Base-by-base conservation (phyloP, 495 filamentous ascomycete species). In the Bacidia gigantensis region DNA sequence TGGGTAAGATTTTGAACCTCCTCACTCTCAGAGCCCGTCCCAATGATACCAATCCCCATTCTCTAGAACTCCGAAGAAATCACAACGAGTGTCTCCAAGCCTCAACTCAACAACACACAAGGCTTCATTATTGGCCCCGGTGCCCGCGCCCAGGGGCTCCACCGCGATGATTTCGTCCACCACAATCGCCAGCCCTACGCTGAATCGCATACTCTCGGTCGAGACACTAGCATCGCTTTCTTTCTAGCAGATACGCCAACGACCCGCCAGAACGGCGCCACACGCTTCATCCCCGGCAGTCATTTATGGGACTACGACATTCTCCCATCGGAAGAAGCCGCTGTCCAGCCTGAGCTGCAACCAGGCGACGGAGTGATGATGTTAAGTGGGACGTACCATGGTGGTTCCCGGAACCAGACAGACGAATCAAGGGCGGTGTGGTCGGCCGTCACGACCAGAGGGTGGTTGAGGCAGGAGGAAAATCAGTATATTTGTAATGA, bases 191-290 rank as follows among this genome's bases (percentile, higher is more conserved):
- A 57, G 40, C 22, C 49, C 3, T 52, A 26, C 12, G 26, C 51
- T 12, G 54, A 64, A 12, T 40, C 51, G 11, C 57, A 60, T 18
- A 54, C 59, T 32, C 43, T 51, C 38, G 56, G 54, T 23, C 62
- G 66, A 11, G 66, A 67, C 42, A 53, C 51, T 2, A 49, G 46
- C 23, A 44, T 69, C 22, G 61, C 61, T 7, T 25, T 69, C 9
- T 65, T 72, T 26, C 59, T 70, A 3, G 68, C 65, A 10, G 68
- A 59, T 0, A 64, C 57, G 21, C 61, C 56, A 26, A 57, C 56
- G 1, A 66, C 63, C 3, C 63, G 58, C 32, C 57, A 56, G 9
- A 75, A 73, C 49, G 72, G 70, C 11, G 70, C 66, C 26, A 73
- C 70, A 11, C 62, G 64, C 11, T 64, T 73, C 49, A 68, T 73